Conservation (phyloP, 371 early-diverging fungal genomes). For the Hamiltosporidium magnivora region DNA sequence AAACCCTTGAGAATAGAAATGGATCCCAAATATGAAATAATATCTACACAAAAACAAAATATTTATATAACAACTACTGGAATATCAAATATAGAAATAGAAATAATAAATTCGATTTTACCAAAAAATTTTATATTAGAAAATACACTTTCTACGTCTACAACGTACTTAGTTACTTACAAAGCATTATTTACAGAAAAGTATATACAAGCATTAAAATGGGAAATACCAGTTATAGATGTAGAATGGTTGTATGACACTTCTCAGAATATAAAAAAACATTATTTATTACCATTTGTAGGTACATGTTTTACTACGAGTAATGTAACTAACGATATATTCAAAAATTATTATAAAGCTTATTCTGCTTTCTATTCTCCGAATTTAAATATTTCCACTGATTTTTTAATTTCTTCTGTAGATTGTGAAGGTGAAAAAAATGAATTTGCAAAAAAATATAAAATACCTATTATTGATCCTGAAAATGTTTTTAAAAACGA, state of each 20-base stretch:
- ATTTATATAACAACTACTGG: slow-evolving; percentile 34
- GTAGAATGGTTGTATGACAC: slow-evolving; percentile 45
- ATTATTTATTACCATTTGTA: slow-evolving; percentile 36
- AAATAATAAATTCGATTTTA: slow-evolving; percentile 1
- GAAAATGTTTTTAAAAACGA: background rate
- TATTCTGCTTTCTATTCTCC: slow-evolving; percentile 9
- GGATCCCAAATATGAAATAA: slow-evolving; percentile 15
- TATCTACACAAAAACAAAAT: slow-evolving; percentile 16
- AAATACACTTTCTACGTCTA: slow-evolving; percentile 23
- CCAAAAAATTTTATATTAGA: background rate
- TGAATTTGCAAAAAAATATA: slow-evolving; percentile 38
- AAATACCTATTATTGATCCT: slow-evolving; percentile 1
- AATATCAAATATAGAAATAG: slow-evolving; percentile 26
- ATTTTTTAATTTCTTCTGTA: slow-evolving; percentile 42
- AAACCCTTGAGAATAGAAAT: too few relatives aligned
- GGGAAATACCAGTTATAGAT: slow-evolving; percentile 45
- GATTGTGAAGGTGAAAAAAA: slow-evolving; percentile 1
- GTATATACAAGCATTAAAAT: slow-evolving; percentile 47
- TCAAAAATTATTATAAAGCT: slow-evolving; percentile 54
- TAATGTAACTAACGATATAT: slow-evolving; percentile 38
- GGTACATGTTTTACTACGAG: slow-evolving; percentile 44
- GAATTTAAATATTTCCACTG: slow-evolving; percentile 26
- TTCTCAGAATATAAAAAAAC: slow-evolving; percentile 1
- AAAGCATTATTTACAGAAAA: slow-evolving; percentile 47
- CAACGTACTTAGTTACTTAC: slow-evolving; percentile 41